Evolutionary conservation across 2,329 filamentous ascomycete genomes (phyloP).

Genomic region (Hymenoscyphus infarciens): DNA sequence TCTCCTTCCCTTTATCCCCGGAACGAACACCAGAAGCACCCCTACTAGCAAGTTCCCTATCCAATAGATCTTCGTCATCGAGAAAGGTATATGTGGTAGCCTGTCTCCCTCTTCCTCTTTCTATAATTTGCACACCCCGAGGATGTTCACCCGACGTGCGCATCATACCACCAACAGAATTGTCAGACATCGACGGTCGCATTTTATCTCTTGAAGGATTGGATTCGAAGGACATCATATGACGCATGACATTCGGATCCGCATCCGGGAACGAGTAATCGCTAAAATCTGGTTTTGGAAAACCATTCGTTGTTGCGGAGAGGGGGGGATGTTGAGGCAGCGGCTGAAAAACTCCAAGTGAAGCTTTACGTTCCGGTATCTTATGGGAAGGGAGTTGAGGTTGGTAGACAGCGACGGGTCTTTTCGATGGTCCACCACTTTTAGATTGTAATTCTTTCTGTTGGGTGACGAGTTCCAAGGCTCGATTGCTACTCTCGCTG

Average conservation of each 20-base stretch:
- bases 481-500: not conserved
- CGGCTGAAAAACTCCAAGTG: not conserved
- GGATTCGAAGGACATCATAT: constrained; percentile 7
- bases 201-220: constrained; percentile 1
- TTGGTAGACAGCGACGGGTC: constrained; percentile 7
- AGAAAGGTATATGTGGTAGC: constrained; percentile 12
- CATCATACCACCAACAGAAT: not conserved
- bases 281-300: not conserved
- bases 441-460: not conserved
- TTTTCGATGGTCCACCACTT: not conserved
- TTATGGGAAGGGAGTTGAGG: not conserved
- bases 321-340: too few relatives aligned
- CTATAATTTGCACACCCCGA: not conserved
- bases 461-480: not conserved
- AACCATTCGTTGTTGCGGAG: too few relatives aligned
- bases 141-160: not conserved
- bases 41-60: not conserved
- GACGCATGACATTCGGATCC: constrained; percentile 11
- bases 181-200: not conserved
- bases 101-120: not conserved
- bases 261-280: constrained; percentile 1
- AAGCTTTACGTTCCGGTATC: not conserved
- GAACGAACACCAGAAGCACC: not conserved
- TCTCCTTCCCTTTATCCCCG: not conserved
- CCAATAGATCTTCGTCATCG: constrained; percentile 7